Base-by-base conservation (phyloP, 257 asterid species). In the Linaria vulgaris region DNA sequence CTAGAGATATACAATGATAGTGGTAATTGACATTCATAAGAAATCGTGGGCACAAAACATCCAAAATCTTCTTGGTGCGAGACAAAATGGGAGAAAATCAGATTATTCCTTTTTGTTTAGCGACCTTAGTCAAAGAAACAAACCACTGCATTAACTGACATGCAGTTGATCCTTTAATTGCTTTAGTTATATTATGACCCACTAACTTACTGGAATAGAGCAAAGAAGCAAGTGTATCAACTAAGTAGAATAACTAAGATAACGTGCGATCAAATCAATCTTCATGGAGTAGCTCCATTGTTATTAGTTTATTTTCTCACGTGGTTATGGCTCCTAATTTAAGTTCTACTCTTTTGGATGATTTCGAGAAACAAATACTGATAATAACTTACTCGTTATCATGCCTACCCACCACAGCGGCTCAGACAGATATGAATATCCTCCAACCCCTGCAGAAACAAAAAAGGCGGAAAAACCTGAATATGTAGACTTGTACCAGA, bases 391-490 rank as follows among this genome's bases (percentile, higher is more conserved):
- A 86, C 96, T 88, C 64, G 96, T 79, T 70, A 78, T 84, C 94
- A 88, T 79, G 80, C 96, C 96, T 61, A 76, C 79, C 96, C 96
- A 88, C 96, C 96, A 88, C 39, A 88, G 80, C 63, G 96, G 96
- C 76, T 88, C 96, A 24, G 68, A 80, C 12, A 88, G 76, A 68
- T 88, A 88, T 3, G 90, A 88, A 64, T 86, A 88, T 48, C 96
- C 96, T 75, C 96, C 96, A 73, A 80, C 84, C 64, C 96, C 96
- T 88, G 92, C 59, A 54, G 63, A 38, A 75, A 56, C 39, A 30
- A n/a, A 43, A 46, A 43, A 24, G 15, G 37, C 31, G 17, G 21
- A 37, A 53, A 68, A 46, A 34, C 16, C 17, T 34, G 16, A 56
- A 62, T 17, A 49, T 21, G 27, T 24, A 52, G 49, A 61, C 55